A percentile compares a stretch with the other conserved stretches of the same genome.
Conservation (phyloP, 164 flowering plant species). For the Dillenia turbinata region DNA sequence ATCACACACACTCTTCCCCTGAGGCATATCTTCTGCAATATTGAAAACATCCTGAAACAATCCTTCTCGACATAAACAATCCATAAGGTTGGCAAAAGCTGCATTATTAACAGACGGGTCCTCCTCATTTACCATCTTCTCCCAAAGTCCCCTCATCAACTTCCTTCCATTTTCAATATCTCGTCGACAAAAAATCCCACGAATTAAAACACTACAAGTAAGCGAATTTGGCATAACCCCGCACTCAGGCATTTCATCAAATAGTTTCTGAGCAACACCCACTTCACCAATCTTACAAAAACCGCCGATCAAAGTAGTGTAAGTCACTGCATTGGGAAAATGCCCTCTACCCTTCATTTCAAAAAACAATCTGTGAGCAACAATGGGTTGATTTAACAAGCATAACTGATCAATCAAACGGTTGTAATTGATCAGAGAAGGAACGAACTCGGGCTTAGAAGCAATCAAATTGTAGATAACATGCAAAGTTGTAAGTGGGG, state of each 20-base stretch:
- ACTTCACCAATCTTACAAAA: constrained; percentile 52
- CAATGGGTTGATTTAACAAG: constrained; percentile 13
- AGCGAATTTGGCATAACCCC: constrained; percentile 63
- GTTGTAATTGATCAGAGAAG: constrained; percentile 65
- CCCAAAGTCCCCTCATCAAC: constrained; percentile 64
- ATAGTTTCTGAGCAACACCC: constrained; percentile 46
- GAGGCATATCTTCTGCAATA: constrained; percentile 91
- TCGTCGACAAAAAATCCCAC: constrained; percentile 50
- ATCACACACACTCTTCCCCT: constrained; percentile 45
- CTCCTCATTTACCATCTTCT: constrained; percentile 44
- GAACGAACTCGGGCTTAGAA: constrained; percentile 59
- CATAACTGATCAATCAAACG: constrained; percentile 74
- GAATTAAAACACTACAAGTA: constrained; percentile 61
- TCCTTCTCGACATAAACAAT: constrained; percentile 69
- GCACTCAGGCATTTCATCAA: constrained; percentile 68
- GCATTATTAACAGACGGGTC: constrained; percentile 46
- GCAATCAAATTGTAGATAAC: constrained; percentile 35
- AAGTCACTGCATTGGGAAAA: constrained; percentile 56
- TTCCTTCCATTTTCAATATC: constrained; percentile 37
- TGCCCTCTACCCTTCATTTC: constrained; percentile 61
- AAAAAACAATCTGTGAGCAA: constrained; percentile 51
- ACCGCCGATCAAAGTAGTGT: constrained; percentile 67
- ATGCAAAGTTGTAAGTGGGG: constrained; percentile 34
- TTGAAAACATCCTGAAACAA: constrained; percentile 54
- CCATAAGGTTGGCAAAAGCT: constrained; percentile 70